phyloP scores from a whole-genome alignment of 1,284 basidiomycete species.

The Heterobasidion parviporum region DNA sequence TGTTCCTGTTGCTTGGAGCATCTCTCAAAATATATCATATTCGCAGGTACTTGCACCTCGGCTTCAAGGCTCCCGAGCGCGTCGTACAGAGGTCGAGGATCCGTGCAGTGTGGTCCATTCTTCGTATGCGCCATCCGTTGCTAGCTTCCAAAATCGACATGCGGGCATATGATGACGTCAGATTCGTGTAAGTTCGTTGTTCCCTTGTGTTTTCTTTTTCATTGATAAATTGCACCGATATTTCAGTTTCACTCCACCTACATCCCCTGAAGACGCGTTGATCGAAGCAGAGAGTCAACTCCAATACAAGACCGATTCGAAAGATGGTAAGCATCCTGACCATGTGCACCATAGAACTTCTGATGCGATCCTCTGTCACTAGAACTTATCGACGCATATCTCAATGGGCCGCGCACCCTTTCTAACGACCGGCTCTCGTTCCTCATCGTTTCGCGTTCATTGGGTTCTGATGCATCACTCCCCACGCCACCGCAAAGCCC shows the following conservation, averaged over 20 bases:
- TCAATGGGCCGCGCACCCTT: constrained; percentile 69
- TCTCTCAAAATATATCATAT: constrained; percentile 3
- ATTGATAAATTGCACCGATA: neutral
- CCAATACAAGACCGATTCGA: constrained; percentile 40
- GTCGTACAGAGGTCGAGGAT: constrained; percentile 41
- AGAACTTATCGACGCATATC: constrained; percentile 60
- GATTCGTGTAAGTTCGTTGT: constrained; percentile 47
- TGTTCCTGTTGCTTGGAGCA: neutral
- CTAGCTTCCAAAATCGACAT: constrained; percentile 53
- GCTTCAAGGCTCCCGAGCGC: constrained; percentile 39
- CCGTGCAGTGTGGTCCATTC: constrained; percentile 57
- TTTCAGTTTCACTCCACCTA: constrained; percentile 40
- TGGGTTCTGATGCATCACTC: constrained; percentile 13
- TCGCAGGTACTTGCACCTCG: constrained; percentile 64
- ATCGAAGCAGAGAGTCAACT: constrained; percentile 39
- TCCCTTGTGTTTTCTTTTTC: constrained; percentile 5
- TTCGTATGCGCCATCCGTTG: constrained; percentile 59
- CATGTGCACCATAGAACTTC: constrained; percentile 1
- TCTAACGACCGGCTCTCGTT: constrained; percentile 64
- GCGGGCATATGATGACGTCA: constrained; percentile 54
- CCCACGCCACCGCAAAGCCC: constrained; percentile 31
- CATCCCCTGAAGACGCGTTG: constrained; percentile 36
- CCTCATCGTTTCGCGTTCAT: constrained; percentile 47
- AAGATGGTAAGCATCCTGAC: constrained; percentile 36
- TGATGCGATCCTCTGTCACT: neutral